A percentile compares a stretch with the other conserved stretches of the same genome.
phyloP scores from a whole-genome alignment of 108 stramenopile species.

The Cyclotella choctawhatcheeana region DNA sequence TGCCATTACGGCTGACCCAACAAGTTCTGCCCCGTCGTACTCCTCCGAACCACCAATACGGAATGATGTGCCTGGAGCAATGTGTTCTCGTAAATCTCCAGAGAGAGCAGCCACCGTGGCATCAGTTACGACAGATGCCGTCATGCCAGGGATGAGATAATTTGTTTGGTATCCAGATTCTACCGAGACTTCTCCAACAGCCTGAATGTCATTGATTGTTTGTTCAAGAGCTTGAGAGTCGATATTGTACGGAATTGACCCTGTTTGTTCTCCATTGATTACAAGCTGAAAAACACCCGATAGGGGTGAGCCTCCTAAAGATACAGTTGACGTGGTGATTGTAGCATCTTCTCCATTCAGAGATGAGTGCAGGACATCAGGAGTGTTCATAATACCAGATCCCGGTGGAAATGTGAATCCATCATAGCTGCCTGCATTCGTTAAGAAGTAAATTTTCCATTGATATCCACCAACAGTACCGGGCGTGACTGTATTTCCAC shows the following conservation, averaged over 20 bases:
- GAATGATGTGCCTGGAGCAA: conserved; percentile 68
- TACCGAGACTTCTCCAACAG: conserved; percentile 64
- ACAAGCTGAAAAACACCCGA: conserved; percentile 31
- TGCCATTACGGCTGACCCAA: conserved; percentile 35
- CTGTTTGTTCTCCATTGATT: conserved; percentile 54
- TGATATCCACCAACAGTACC: conserved; percentile 75
- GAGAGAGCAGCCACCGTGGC: conserved; percentile 29
- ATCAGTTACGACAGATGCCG: conserved; percentile 56
- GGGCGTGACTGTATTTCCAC: conserved; percentile 55
- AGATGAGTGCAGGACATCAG: conserved; percentile 40
- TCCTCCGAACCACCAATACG: conserved; percentile 60
- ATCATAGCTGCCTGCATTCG: conserved; percentile 65
- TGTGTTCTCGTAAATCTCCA: conserved; percentile 60
- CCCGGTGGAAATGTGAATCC: conserved; percentile 84
- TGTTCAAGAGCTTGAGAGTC: conserved; percentile 52
- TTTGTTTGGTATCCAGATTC: conserved; percentile 33
- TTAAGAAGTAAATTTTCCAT: conserved; percentile 76
- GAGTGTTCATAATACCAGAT: conserved; percentile 73
- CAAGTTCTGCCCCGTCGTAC: conserved; percentile 57
- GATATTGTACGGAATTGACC: conserved; percentile 52
- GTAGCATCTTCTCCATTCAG: conserved; percentile 56
- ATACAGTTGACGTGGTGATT: conserved; percentile 36
- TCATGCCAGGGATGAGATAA: conserved; percentile 56
- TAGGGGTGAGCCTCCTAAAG: conserved; percentile 57
- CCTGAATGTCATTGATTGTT: conserved; percentile 60